Evolutionary conservation across 2,329 filamentous ascomycete genomes (phyloP).

Genomic region (Cryphonectria parasitica): DNA sequence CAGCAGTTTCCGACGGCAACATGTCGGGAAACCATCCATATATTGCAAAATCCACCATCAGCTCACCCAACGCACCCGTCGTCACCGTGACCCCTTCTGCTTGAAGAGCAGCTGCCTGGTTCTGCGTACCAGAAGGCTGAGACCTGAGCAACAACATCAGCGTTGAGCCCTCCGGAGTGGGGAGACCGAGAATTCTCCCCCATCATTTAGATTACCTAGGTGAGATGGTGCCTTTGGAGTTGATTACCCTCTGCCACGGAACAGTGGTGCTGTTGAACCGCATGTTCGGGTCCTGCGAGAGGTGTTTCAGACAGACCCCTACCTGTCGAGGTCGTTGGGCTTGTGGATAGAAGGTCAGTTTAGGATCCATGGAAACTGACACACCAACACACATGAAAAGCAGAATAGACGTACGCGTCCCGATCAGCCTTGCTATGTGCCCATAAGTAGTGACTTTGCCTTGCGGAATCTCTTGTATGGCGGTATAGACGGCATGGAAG

Average conservation of each 20-base stretch:
- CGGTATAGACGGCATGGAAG: conserved; percentile 77
- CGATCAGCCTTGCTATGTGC: conserved; percentile 74
- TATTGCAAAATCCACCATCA: conserved; percentile 53
- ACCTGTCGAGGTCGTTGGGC: conserved; percentile 81
- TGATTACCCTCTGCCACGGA: conserved; percentile 94
- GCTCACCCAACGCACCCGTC: conserved; percentile 53
- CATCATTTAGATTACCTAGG: conserved; percentile 61
- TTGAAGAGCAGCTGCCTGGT: conserved; percentile 54
- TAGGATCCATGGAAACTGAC: background rate
- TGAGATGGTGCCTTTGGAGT: conserved; percentile 83
- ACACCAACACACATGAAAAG: background rate
- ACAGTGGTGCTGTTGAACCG: conserved; percentile 77
- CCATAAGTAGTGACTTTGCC: conserved; percentile 90
- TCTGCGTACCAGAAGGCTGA: conserved; percentile 51
- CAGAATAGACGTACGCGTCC: conserved; percentile 62
- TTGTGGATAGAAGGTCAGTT: conserved; percentile 37
- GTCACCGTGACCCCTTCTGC: conserved; percentile 59
- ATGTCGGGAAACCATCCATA: conserved; percentile 61
- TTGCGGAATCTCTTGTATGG: conserved; percentile 81
- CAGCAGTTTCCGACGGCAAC: conserved; percentile 49
- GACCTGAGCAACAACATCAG: conserved; percentile 43
- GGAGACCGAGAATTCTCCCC: background rate
- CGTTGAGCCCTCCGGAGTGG: background rate
- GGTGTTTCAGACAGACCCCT: conserved; percentile 85
- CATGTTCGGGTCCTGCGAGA: conserved; percentile 58